phyloP scores from a whole-genome alignment of 2,329 filamentous ascomycete species.

The Fusarium euwallaceae region DNA sequence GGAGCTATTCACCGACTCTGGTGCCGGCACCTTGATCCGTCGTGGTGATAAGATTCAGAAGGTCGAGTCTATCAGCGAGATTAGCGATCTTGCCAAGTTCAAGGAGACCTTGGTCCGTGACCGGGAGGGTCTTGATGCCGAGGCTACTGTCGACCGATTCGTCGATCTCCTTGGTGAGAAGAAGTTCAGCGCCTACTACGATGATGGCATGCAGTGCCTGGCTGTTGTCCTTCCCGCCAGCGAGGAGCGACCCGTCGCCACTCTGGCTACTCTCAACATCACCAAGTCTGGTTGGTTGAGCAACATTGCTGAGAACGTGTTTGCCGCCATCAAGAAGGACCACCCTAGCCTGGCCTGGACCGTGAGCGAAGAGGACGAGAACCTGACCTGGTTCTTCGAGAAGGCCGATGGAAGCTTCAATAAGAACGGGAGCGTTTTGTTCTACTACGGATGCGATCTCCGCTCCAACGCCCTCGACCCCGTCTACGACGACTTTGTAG shows the following conservation, averaged over 20 bases:
- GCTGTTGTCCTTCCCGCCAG: constrained; percentile 86
- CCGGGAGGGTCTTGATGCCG: constrained; percentile 83
- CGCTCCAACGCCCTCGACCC: constrained; percentile 81
- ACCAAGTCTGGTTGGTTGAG: constrained; percentile 95
- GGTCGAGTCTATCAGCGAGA: constrained; percentile 77
- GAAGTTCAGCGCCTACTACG: constrained; percentile 93
- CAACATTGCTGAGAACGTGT: constrained; percentile 95
- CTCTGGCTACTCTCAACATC: constrained; percentile 90
- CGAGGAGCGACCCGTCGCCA: constrained; percentile 77
- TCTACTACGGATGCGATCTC: constrained; percentile 93
- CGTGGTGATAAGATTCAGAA: constrained; percentile 90
- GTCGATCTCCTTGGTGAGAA: constrained; percentile 81
- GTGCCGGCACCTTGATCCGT: constrained; percentile 92
- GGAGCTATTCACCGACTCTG: constrained; percentile 96
- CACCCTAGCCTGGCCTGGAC: constrained; percentile 94
- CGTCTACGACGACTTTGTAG: constrained; percentile 86
- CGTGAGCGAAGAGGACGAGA: constrained; percentile 96
- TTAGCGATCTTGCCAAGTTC: constrained; percentile 80
- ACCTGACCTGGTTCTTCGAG: constrained; percentile 97
- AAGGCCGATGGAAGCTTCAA: constrained; percentile 94
- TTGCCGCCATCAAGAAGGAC: constrained; percentile 93
- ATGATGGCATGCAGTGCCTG: constrained; percentile 92
- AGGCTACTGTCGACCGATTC: constrained; percentile 88
- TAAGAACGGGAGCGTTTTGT: constrained; percentile 88
- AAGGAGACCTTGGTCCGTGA: constrained; percentile 88